Conservation (phyloP, 805 yeast species). For the Wickerhamiella brachini region DNA sequence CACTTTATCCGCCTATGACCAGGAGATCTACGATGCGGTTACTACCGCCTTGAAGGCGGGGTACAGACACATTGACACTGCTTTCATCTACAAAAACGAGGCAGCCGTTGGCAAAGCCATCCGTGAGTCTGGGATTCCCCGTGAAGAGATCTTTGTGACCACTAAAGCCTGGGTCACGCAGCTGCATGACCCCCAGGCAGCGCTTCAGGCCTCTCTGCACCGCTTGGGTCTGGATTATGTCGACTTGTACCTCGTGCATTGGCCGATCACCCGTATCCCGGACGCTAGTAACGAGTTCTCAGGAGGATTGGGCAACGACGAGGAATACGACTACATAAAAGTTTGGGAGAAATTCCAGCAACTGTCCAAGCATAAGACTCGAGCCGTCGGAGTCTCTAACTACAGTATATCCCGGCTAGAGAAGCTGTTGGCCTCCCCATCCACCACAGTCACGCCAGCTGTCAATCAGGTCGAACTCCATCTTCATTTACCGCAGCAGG, state of each 20-base stretch:
- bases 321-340: conserved; percentile 29
- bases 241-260: conserved; percentile 52
- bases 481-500: conserved; percentile 45
- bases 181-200: conserved; percentile 30
- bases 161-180: conserved; percentile 44
- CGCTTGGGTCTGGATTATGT: conserved; percentile 45
- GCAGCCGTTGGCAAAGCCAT: conserved; percentile 46
- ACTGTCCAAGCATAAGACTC: conserved; percentile 37
- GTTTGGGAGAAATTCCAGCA: conserved; percentile 56
- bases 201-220: conserved; percentile 37
- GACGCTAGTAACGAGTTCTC: conserved; percentile 26
- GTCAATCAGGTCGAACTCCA: conserved; percentile 55
- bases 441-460: conserved; percentile 33
- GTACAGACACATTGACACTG: conserved; percentile 64
- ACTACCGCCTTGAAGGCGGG: conserved; percentile 49
- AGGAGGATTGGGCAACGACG: conserved; percentile 13
- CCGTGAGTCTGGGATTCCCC: conserved; percentile 27
- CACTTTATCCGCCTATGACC: conserved; percentile 7
- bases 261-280: conserved; percentile 36
- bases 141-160: conserved; percentile 45
- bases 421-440: conserved; percentile 28
- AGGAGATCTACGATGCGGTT: conserved; percentile 28
- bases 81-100: conserved; percentile 55
- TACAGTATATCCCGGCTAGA: conserved; percentile 42
- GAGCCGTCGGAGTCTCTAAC: conserved; percentile 68